A percentile compares a stretch with the other conserved stretches of the same genome.
Conservation (phyloP, 352 stramenopile genomes). For the Phytophthora sp. region DNA sequence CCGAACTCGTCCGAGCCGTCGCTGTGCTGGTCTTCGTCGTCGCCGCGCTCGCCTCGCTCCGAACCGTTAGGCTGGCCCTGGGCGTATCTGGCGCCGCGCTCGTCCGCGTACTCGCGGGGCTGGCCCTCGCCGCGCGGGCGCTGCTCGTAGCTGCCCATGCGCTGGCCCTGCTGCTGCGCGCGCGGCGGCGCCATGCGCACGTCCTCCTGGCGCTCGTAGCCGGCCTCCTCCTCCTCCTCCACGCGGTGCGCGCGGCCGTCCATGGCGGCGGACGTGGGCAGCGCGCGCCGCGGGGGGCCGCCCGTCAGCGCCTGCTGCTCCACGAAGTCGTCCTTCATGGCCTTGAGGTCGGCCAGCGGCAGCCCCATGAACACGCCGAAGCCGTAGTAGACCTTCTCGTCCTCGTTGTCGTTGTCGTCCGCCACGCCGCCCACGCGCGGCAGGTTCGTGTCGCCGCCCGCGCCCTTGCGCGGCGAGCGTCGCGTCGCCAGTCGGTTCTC, state of each 20-base stretch:
- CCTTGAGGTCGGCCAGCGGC: constrained; percentile 81
- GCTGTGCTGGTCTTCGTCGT: constrained; percentile 44
- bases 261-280: constrained; percentile 11
- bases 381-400: constrained; percentile 90
- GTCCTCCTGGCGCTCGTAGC: constrained; percentile 28
- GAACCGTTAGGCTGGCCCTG: constrained; percentile 11
- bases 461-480: constrained; percentile 15
- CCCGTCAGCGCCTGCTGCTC: constrained; percentile 56
- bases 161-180: constrained; percentile 23
- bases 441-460: constrained; percentile 15
- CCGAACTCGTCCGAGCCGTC: constrained; percentile 67
- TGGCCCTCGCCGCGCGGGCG: constrained; percentile 13
- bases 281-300: constrained; percentile 7
- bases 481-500: constrained; percentile 50
- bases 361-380: constrained; percentile 91
- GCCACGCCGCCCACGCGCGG: constrained; percentile 32
- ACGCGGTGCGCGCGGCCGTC: constrained; percentile 23
- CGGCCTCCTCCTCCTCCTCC: constrained; percentile 25
- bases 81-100: constrained; percentile 13
- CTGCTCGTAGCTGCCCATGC: constrained; percentile 23
- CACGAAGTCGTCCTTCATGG: constrained; percentile 83
- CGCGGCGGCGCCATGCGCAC: constrained; percentile 12
- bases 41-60: constrained; percentile 1
- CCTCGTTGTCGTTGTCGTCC: constrained; percentile 73
- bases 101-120: constrained; percentile 18